Base-by-base conservation (phyloP, 305 asterid genomes). In the Plantago rigida region DNA sequence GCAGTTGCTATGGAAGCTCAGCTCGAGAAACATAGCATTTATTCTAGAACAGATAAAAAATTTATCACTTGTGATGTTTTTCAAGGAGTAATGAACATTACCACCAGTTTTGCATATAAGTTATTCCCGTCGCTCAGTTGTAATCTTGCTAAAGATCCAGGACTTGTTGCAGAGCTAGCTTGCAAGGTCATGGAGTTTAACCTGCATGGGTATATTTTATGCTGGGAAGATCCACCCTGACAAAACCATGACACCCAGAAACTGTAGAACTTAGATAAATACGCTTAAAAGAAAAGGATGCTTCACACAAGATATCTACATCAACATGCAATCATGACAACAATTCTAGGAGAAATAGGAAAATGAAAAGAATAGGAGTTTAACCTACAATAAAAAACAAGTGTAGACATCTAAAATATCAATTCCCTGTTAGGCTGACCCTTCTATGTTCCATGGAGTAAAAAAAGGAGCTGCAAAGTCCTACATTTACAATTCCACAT, bases 101-200 rank as follows among this genome's bases (percentile, higher is more conserved):
- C 99, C 87, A 89, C 95, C 72, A 93, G 73, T 77, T 84, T 93
- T 55, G 99, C 84, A 56, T 74, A 72, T 76, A 93, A 71, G 78
- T 81, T 73, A 67, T 65, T 77, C 54, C 97, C 97, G 76, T 87
- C 82, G 71, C 78, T 81, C 41, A 89, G 85, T 65, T 79, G 91
- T 77, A 89, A 78, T 78, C 79, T 82, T 1, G 89, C 87, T 44
- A 73, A 72, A 62, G 84, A 82, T 78, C 76, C 82, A 73, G 83
- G 65, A 28, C 73, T 74, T 51, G 87, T 68, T 60, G 90, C 68
- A 60, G 87, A 72, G 66, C 61, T 69, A 56, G 80, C 73, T 63
- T 71, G 73, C 51, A 78, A 60, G 73, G 77, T 67, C 82, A 89
- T 78, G 48, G 96, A 82, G 76, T 74, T 82, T 70, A 92, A 80